Base-by-base conservation (phyloP, 108 stramenopile genomes). In the Cyclotella atomus region DNA sequence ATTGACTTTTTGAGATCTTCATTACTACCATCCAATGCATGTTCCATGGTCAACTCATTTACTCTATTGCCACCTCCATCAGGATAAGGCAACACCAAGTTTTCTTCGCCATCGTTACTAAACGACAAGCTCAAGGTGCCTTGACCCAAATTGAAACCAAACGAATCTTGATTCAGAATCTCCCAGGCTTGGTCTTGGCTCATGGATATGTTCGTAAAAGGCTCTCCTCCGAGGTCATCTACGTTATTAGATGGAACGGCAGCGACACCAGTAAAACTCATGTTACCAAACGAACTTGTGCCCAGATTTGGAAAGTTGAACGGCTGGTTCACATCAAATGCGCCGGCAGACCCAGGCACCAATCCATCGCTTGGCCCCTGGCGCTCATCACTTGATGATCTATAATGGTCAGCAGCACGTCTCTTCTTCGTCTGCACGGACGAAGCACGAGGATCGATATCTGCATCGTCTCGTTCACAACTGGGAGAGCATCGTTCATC, bases 121-220 rank as follows among this genome's bases (percentile, higher is more conserved):
- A 68, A 68, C 9, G 52, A 53, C 33, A 68, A 54, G 28, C 66
- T 68, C 12, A 68, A 19, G 7, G 66, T 54, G 24, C 66, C 66
- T 52, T 68, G 66, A 8, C 66, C 66, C 52, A 68, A 54, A 68
- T 68, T 68, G 20, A 68, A 68, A 2, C 66, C 66, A 53, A 68
- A 68, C n/a, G 66, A 68, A 21, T 68, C 66, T 54, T 68, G 66
- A 36, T 68, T 68, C 52, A 68, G 21, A 35, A 68, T 68, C 12
- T 68, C 66, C 66, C 66, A 68, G 10, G 46, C 66, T 20, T 68
- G 60, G 41, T 61, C 60, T 25, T 61, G 60, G 21, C 41, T 61
- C 60, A 61, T 61, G 36, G 60, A 44, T 19, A 61, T 61, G 60
- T 30, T 61, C 0, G 20, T 25, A 12, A 61, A 44, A 19, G 36